Evolutionary conservation across 306 rosid species (phyloP).

Genomic region (Cicer bijugum): DNA sequence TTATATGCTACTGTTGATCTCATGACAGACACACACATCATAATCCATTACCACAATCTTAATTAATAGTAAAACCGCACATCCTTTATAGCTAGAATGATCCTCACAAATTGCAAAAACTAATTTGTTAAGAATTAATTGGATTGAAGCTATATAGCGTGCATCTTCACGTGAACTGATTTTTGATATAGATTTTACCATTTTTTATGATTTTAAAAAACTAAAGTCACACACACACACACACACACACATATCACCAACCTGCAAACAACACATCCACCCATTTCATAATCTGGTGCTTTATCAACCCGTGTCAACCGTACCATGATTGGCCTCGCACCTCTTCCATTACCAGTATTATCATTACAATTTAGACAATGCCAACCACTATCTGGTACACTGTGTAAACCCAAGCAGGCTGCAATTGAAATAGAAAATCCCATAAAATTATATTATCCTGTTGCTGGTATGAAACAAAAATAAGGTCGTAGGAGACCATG

Average conservation of each 20-base stretch:
- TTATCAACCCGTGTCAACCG: conserved; percentile 84
- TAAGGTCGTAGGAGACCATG: conserved; percentile 8
- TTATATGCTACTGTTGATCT: conserved; percentile 33
- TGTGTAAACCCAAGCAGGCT: conserved; percentile 81
- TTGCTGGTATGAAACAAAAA: conserved; percentile 11
- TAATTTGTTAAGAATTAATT: too few relatives aligned
- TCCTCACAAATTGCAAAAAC: too few relatives aligned
- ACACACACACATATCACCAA: conserved; percentile 40
- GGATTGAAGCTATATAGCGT: too few relatives aligned
- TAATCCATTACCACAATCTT: conserved; percentile 36
- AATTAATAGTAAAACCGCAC: conserved; percentile 4
- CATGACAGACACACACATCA: background rate
- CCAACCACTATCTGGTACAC: conserved; percentile 79
- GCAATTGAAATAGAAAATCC: conserved; percentile 48
- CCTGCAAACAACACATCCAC: conserved; percentile 99
- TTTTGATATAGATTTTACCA: too few relatives aligned
- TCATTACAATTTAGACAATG: conserved; percentile 83
- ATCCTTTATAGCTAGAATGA: too few relatives aligned
- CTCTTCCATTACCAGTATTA: conserved; percentile 63
- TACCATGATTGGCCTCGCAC: conserved; percentile 76
- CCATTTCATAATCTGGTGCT: conserved; percentile 84
- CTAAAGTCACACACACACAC: too few relatives aligned
- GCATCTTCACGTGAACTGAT: too few relatives aligned
- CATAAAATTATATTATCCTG: conserved; percentile 26
- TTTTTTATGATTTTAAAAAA: too few relatives aligned